Evolutionary conservation across 495 filamentous ascomycete species (phyloP).

Genomic region (Penicillium salamii): DNA sequence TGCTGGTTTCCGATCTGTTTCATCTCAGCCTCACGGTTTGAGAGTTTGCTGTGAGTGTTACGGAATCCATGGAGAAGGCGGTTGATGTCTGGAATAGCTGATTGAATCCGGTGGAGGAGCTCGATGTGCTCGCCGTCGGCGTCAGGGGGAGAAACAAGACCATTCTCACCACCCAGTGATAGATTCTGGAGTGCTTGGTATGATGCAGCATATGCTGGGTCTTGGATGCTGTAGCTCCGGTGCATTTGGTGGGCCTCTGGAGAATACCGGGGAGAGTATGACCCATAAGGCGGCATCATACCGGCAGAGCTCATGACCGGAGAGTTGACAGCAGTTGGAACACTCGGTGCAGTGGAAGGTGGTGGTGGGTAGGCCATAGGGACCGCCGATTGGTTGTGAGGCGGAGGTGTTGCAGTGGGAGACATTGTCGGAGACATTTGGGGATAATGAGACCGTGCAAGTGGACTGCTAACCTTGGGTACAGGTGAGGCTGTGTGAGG

Average conservation of each 20-base stretch:
- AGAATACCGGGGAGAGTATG: slow-evolving; percentile 24
- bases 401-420: slow-evolving; percentile 29
- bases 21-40: slow-evolving; percentile 43
- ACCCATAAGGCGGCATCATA: slow-evolving; percentile 35
- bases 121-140: slow-evolving; percentile 38
- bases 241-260: slow-evolving; percentile 26
- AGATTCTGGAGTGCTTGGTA: slow-evolving; percentile 34
- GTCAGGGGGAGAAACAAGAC: slow-evolving; percentile 32
- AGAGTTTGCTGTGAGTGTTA: slow-evolving; percentile 42
- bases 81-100: slow-evolving; percentile 50
- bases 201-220: slow-evolving; percentile 29
- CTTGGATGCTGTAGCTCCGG: slow-evolving; percentile 28
- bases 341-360: slow-evolving; percentile 27
- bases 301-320: slow-evolving; percentile 38
- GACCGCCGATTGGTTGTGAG: background rate
- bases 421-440: slow-evolving; percentile 42
- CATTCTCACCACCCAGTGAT: slow-evolving; percentile 27
- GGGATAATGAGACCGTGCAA: slow-evolving; percentile 36
- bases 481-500: slow-evolving; percentile 30
- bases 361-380: slow-evolving; percentile 7
- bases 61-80: slow-evolving; percentile 46
- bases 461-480: slow-evolving; percentile 39
- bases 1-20: slow-evolving; percentile 47
- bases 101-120: slow-evolving; percentile 46
- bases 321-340: slow-evolving; percentile 32